Evolutionary conservation across 1,284 basidiomycete species (phyloP), one percentile per base, ranked within the genome.

Genomic region (Sanguinoderma infundibulare): DNA sequence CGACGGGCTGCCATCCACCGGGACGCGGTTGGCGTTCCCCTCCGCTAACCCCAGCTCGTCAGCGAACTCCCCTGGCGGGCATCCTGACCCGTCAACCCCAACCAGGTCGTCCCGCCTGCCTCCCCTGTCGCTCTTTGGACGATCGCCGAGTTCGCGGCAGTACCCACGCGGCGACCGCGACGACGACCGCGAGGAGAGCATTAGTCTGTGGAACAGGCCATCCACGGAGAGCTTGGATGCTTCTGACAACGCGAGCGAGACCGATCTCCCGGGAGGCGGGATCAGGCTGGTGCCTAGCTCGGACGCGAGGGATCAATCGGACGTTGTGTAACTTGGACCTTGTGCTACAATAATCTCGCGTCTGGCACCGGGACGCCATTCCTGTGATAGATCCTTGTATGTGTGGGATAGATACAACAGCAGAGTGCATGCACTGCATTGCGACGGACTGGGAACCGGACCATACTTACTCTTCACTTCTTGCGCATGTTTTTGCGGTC

Each of bases 181-280:
- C n/a, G 76, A 77, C 39, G 79, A 80, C 61, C 70, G 63, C 57
- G 79, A 79, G 64, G 77, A 80, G 70, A 79, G 75, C 62, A 61
- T 73, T 63, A 75, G 76, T 47, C 68, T 80, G 34, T 76, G 73
- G 70, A 66, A 69, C 36, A 63, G 70, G 20, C 59, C 64, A 24
- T 70, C 70, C 53, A 60, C 59, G 49, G 65, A 66, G 49, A 59
- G 62, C 57, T 53, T 54, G 35, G 67, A 65, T 35, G 63, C 67
- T 24, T 51, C 49, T 51, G 72, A 69, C 38, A 51, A 39, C 5
- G 39, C 47, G 38, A 51, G 60, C 55, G 65, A 64, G 42, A 53
- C 49, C 50, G 70, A 67, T 35, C 46, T 60, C 26, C 61, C 63
- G 22, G 62, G 59, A 14, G 70, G 66, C 32, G 70, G 67, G 47